Evolutionary conservation across 345 rosid species (phyloP), one percentile per base, ranked within the genome.

Genomic region (Orychophragmus violaceus): DNA sequence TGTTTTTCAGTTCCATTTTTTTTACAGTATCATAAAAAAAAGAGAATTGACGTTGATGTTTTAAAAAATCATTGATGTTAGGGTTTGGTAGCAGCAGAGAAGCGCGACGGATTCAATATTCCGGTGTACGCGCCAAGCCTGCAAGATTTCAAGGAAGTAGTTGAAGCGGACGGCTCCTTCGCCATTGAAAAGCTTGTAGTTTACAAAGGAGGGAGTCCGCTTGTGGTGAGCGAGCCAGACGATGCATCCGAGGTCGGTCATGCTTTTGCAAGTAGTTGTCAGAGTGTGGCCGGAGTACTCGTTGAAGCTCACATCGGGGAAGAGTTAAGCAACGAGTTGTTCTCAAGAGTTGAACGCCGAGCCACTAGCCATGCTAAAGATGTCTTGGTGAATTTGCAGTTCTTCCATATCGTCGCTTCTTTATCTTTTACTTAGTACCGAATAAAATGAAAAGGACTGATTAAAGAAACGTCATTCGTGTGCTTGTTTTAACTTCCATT

Each of bases 241-340:
- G 77, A 87, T 30, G 78, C 83, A 1, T 58, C 69, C 0, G 94
- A 87, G 74, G 90, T 90, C 1, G 94, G 97, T 14, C 90, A 77
- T 39, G 98, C 96, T 35, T 61, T 90, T 3, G 86, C 88, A 64
- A 84, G 77, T 32, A 85, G 80, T 63, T 86, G 97, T 76, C 84
- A 91, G 66, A 93, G 94, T 19, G 90, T 90, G 14, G 79, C 91
- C 0, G 98, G 96, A 5, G 98, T 93, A 16, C 84, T 93, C 1
- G 97, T 93, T 0, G 98, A 93, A 30, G 97, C 97, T 58, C 98
- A 93, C 65, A 83, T 90, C 1, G 98, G 98, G 1, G 91, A 93
- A 6, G 65, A 69, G 78, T 87, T 88, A 4, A 82, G 96, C 35
- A 84, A 88, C 55, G 82, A 85, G 80, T 72, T 93, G 59, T 93